Evolutionary conservation across 306 rosid genomes (phyloP), one percentile per base, ranked within the genome.

Genomic region (Leucaena leucocephala): DNA sequence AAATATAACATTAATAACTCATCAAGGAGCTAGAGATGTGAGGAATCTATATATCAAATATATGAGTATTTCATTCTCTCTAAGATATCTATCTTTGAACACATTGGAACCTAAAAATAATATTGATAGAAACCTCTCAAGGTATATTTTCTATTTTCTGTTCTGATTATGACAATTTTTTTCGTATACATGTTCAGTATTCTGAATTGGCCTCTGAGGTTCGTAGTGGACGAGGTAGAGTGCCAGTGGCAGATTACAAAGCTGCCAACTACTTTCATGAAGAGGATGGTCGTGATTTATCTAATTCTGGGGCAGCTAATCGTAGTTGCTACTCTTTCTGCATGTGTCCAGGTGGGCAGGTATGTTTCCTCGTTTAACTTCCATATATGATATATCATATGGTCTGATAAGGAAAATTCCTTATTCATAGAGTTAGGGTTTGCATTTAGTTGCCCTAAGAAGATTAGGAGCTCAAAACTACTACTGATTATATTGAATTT

Each of bases 301-400:
- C 86, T 49, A 44, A 74, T 77, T 79, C 87, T 64, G 81, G 77
- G 57, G 82, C 81, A 72, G 81, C 82, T 68, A 82, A 74, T 79
- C 92, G 90, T 61, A 87, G 92, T 82, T 95, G 98, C 86, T 95
- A 95, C 82, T 95, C 98, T 69, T 95, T 95, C 81, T 95, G 98
- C 78, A 95, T 92, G 98, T 95, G 98, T 84, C 98, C 98, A 16
- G 98, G 98, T 82, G 98, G 98, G 71, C 98, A 95, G 97, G 98
- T 92, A 80, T 50, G 55, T 82, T 61, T 82, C 78, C 71, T 82
- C 48, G 64, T 71, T 80, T 74, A 13, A 76, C 58, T 50, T 73
- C 58, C 70, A 33, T 52, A 72, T 76, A 67, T 71, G 79, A 64
- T 33, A 27, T 27, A 27, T 27, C 27, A 27, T 27, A 54, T 50